These are phyloP conservation scores for Solanum corneliomulleri DNA, from an alignment of 257 asterid genomes.

Conservation along the genomic window DNA sequence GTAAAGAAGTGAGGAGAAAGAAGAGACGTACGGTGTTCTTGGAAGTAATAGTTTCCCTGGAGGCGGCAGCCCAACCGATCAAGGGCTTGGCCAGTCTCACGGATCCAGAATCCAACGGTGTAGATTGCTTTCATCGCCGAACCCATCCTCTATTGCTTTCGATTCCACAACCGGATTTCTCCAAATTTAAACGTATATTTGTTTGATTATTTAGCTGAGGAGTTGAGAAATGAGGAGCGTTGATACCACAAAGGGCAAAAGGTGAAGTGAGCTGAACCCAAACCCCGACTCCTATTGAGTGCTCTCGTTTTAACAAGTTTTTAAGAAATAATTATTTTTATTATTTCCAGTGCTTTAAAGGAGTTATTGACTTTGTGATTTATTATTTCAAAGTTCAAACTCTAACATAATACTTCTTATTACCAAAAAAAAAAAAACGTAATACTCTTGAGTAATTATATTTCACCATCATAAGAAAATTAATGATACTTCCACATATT, in stretches of 20 bases:
- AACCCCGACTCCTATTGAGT: not conserved
- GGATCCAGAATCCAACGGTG: conserved; percentile 92
- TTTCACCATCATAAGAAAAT: not conserved
- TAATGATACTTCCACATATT: not conserved
- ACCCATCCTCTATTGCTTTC: conserved; percentile 30
- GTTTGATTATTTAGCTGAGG: not conserved
- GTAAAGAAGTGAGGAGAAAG: not conserved
- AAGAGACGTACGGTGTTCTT: conserved; percentile 48
- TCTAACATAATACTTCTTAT: too few species aligned
- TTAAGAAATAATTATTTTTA: too few species aligned
- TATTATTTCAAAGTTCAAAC: fast-evolving
- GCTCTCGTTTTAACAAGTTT: not conserved
- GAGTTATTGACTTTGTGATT: not conserved
- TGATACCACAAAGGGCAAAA: not conserved
- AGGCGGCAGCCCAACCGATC: conserved; percentile 98
- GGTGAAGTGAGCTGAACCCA: not conserved
- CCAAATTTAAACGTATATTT: not conserved
- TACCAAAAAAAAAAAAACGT: too few species aligned
- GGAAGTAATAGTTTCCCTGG: conserved; percentile 78
- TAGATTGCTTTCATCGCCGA: conserved; percentile 67
- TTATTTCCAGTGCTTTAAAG: too few species aligned
- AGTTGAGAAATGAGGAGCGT: not conserved
- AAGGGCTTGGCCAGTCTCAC: conserved; percentile 96
- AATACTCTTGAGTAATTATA: too few species aligned
- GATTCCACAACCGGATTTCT: not conserved